Evolutionary conservation across 2,329 filamentous ascomycete genomes (phyloP).

Genomic region (Trichoderma sp.): DNA sequence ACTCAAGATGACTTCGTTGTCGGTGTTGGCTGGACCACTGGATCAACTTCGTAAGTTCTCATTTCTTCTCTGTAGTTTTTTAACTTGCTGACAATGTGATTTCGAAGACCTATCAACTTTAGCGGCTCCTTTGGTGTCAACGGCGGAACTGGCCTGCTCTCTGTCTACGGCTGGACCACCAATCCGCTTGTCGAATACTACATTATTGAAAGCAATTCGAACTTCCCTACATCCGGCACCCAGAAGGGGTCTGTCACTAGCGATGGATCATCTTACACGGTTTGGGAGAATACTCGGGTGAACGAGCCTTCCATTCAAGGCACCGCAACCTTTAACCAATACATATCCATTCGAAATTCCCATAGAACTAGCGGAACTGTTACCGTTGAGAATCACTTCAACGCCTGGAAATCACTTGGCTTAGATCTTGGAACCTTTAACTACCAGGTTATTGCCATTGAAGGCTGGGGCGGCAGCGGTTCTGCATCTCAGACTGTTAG

Average conservation of each 20-base stretch:
- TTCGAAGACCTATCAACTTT: conserved; percentile 5
- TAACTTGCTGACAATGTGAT: not conserved
- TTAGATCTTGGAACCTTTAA: conserved; percentile 53
- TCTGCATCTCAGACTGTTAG: conserved; percentile 52
- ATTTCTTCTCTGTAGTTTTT: not conserved
- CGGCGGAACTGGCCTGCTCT: conserved; percentile 44
- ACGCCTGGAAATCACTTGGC: conserved; percentile 50
- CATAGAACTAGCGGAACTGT: conserved; percentile 42
- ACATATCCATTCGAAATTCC: conserved; percentile 33
- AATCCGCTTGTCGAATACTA: conserved; percentile 46
- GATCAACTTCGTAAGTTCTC: conserved; percentile 17
- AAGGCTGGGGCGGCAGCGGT: conserved; percentile 57
- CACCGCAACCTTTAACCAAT: conserved; percentile 56
- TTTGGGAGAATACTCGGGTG: conserved; percentile 42
- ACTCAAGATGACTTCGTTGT: conserved; percentile 32
- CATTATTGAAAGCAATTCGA: conserved; percentile 45
- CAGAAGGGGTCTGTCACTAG: conserved; percentile 42
- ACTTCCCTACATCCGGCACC: conserved; percentile 42
- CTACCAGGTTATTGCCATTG: conserved; percentile 60
- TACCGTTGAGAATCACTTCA: conserved; percentile 54
- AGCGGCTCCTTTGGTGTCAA: conserved; percentile 19
- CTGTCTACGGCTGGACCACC: conserved; percentile 46
- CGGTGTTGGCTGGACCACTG: conserved; percentile 30
- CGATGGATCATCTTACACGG: conserved; percentile 46
- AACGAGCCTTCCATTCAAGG: conserved; percentile 55